Base-by-base conservation (phyloP, 106 monocot genomes). In the Dioscorea zingiberensis region DNA sequence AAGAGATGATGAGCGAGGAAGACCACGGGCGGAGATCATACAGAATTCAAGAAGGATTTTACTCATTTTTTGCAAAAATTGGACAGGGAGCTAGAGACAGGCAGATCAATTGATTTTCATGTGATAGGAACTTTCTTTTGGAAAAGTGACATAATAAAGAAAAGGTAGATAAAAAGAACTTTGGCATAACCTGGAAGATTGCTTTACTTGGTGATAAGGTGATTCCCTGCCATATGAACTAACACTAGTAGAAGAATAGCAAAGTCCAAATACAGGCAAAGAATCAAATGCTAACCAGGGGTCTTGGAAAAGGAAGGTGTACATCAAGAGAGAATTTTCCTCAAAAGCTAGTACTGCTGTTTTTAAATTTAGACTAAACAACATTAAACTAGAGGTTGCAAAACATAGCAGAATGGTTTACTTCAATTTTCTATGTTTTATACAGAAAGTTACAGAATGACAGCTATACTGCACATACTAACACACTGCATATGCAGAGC, bases 1-100 rank as follows among this genome's bases (percentile, higher is more conserved):
- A 16, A 89, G 69, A 51, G 80, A 47, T 4, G 86, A 76, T 59
- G 74, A 73, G 22, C 74, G 73, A 18, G 23, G 28, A 17, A 94
- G 81, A 45, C 86, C 86, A 21, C 78, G 84, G 0, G 89, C 89
- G 11, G 94, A 89, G 62, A 94, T 86, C 60, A 94, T 77, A 79
- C 89, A 87, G 29, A 86, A 53, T 44, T 94, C 86, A 2, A 89
- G 24, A 13, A 49, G 32, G 4, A 79, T 29, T 72, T 75, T 84
- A 12, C 29, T 74, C 94, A 89, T 93, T 1, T 55, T 60, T 61
- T 10, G 19, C 22, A 54, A 13, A 8, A 1, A 38, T 38, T 38
- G 4, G 38, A 38, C 38, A 38, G 38, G 11, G 26, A 18, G 8
- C 27, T 18, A 28, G 46, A 23, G 60, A 47, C 21, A 54, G 15